Evolutionary conservation across 345 rosid species (phyloP).

Genomic region (Cardamine chenopodiifolia): DNA sequence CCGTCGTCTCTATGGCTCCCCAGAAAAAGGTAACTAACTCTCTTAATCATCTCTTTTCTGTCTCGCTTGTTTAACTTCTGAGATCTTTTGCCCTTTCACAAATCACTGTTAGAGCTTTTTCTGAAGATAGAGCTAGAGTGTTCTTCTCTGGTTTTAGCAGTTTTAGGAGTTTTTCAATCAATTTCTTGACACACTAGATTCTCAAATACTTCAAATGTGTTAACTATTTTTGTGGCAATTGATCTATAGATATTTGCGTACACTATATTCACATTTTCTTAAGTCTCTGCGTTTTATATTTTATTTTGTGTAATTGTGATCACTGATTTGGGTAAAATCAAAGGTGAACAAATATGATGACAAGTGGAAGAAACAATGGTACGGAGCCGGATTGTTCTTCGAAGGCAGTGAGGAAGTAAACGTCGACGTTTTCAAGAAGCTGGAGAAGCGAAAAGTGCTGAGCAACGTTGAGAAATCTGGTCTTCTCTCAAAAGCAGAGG

Average conservation of each 20-base stretch:
- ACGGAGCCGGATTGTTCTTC: slow-evolving; percentile 81
- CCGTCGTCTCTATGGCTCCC: slow-evolving; percentile 83
- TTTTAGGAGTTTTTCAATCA: too few species aligned
- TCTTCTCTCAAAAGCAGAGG: slow-evolving; percentile 79
- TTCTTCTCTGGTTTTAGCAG: slow-evolving; percentile 1
- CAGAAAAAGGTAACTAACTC: slow-evolving; percentile 64
- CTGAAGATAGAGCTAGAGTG: neutral
- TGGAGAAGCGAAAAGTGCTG: slow-evolving; percentile 79
- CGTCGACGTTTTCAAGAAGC: slow-evolving; percentile 88
- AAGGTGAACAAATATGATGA: slow-evolving; percentile 80
- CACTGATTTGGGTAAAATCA: neutral
- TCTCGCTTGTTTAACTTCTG: neutral
- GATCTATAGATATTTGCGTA: neutral
- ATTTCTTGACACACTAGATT: too few species aligned
- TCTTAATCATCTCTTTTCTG: neutral
- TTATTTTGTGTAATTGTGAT: slow-evolving; percentile 9
- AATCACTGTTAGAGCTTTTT: neutral
- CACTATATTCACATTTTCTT: too few species aligned
- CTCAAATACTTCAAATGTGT: neutral
- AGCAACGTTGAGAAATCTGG: slow-evolving; percentile 92
- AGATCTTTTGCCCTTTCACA: neutral
- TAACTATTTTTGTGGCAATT: neutral
- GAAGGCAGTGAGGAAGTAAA: slow-evolving; percentile 87
- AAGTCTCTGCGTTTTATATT: slow-evolving; percentile 3
- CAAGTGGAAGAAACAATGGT: slow-evolving; percentile 85